phyloP scores from a whole-genome alignment of 345 rosid genomes.

The Schrenkiella parvula region DNA sequence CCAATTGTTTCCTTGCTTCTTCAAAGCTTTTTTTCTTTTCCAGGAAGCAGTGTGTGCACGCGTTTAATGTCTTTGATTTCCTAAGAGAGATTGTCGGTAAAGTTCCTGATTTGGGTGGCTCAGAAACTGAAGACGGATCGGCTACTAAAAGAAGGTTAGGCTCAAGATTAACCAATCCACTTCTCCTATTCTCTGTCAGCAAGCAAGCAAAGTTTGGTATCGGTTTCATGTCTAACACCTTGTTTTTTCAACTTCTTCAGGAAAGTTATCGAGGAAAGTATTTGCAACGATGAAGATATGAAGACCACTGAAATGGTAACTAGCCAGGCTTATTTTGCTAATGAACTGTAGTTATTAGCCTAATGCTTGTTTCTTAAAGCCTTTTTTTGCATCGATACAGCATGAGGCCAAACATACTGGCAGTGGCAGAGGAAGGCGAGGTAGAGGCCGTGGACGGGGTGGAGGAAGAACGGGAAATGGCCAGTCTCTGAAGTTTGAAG shows the following conservation, averaged over 20 bases:
- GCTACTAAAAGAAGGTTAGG: slow-evolving; percentile 40
- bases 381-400: slow-evolving; percentile 20
- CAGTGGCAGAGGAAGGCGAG: slow-evolving; percentile 46
- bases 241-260: slow-evolving; percentile 22
- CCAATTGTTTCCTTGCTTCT: background rate
- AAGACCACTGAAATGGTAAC: slow-evolving; percentile 36
- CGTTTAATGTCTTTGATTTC: slow-evolving; percentile 34
- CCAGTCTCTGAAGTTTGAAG: slow-evolving; percentile 36
- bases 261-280: slow-evolving; percentile 39
- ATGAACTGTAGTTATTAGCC: background rate
- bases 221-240: background rate
- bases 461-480: slow-evolving; percentile 30
- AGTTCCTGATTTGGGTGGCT: slow-evolving; percentile 58
- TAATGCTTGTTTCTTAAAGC: too few relatives aligned
- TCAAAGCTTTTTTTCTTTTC: background rate
- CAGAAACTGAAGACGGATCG: slow-evolving; percentile 44
- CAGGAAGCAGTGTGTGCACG: slow-evolving; percentile 40
- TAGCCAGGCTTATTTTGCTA: background rate
- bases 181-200: background rate
- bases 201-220: background rate
- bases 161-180: background rate
- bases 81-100: slow-evolving; percentile 46
- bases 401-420: slow-evolving; percentile 33
- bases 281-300: slow-evolving; percentile 35
- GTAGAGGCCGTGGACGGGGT: slow-evolving; percentile 46